Conservation (phyloP, 257 asterid species). For the Cruciata laevipes region DNA sequence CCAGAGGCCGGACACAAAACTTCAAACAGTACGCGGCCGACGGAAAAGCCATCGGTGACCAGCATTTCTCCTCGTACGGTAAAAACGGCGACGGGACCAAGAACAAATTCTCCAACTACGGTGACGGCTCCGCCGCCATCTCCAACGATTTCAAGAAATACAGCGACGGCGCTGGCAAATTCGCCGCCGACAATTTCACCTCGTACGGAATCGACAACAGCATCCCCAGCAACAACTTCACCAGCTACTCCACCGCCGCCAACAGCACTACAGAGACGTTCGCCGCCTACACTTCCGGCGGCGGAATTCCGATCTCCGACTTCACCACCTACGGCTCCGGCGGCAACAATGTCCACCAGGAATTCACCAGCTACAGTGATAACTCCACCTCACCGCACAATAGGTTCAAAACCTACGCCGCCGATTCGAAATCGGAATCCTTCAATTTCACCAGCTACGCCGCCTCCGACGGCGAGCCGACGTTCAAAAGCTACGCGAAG, state of each 20-base stretch:
- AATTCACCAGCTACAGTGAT: constrained; percentile 53
- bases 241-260: constrained; percentile 37
- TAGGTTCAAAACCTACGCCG: constrained; percentile 49
- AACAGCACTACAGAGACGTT: constrained; percentile 56
- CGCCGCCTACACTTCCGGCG: constrained; percentile 40
- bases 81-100: constrained; percentile 29
- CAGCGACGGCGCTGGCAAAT: constrained; percentile 53
- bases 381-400: constrained; percentile 71
- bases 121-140: neutral
- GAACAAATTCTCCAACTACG: neutral
- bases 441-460: constrained; percentile 53
- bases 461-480: constrained; percentile 53
- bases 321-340: constrained; percentile 55
- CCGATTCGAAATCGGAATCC: constrained; percentile 38
- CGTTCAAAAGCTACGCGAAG: constrained; percentile 52
- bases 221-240: constrained; percentile 54
- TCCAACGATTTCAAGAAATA: constrained; percentile 39
- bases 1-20: constrained; percentile 37
- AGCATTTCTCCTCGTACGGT: constrained; percentile 54
- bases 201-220: constrained; percentile 37
- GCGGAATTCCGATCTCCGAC: constrained; percentile 36
- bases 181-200: constrained; percentile 48
- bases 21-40: constrained; percentile 40
- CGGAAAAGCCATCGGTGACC: constrained; percentile 8
- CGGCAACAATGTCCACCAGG: constrained; percentile 50